phyloP scores from a whole-genome alignment of 495 filamentous ascomycete species.

The Mytilinidion resinicola region DNA sequence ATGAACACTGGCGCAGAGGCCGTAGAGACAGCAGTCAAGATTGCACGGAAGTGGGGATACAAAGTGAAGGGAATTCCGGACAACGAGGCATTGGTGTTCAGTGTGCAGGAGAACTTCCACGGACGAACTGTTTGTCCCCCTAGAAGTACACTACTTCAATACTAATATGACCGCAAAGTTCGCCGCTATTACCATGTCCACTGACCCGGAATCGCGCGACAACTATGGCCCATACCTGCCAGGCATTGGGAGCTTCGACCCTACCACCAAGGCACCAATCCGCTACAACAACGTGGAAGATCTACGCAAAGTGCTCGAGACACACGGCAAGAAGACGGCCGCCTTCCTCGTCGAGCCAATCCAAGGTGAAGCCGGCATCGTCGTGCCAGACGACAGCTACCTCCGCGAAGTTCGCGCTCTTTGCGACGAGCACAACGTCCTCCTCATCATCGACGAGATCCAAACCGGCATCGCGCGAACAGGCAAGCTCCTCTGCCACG shows the following conservation, averaged over 20 bases:
- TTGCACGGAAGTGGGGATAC: conserved; percentile 98
- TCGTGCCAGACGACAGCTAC: conserved; percentile 90
- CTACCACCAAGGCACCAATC: conserved; percentile 70
- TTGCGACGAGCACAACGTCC: conserved; percentile 88
- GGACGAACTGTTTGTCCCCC: conserved; percentile 70
- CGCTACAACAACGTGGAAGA: conserved; percentile 80
- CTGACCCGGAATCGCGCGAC: conserved; percentile 88
- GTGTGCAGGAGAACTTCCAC: conserved; percentile 89
- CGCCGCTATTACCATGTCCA: conserved; percentile 88
- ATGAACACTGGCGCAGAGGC: conserved; percentile 99
- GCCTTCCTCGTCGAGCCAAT: conserved; percentile 97
- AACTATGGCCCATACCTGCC: conserved; percentile 97
- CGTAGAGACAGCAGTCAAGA: conserved; percentile 97
- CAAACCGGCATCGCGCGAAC: conserved; percentile 96
- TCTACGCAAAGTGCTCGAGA: conserved; percentile 69
- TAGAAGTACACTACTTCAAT: neutral
- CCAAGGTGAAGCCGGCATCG: conserved; percentile 95
- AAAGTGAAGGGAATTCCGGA: conserved; percentile 87
- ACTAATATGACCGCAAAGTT: conserved; percentile 50
- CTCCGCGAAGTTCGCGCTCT: conserved; percentile 71
- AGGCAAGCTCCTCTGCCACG: conserved; percentile 83
- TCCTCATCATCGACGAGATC: conserved; percentile 97
- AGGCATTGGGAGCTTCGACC: conserved; percentile 70
- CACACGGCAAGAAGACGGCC: conserved; percentile 76
- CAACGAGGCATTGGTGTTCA: conserved; percentile 77